Conservation (phyloP, 495 filamentous ascomycete genomes). For the Neurospora intermedia region DNA sequence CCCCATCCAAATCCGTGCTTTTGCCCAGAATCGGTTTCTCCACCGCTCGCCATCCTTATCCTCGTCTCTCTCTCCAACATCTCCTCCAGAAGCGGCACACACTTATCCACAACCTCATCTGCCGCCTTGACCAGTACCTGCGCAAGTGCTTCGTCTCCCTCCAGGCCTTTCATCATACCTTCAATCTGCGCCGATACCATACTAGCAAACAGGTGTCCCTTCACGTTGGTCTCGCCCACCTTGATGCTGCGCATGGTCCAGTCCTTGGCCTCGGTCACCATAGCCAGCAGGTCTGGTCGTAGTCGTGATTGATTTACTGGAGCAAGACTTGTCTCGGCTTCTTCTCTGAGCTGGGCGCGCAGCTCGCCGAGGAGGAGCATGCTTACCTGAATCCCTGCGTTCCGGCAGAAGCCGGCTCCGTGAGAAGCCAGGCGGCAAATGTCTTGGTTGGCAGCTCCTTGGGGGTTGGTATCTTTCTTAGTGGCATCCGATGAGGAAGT, state of each 20-base stretch:
- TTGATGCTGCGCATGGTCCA: constrained; percentile 34
- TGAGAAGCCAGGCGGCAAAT: constrained; percentile 26
- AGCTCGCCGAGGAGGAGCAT: constrained; percentile 40
- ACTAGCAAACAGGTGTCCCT: constrained; percentile 37
- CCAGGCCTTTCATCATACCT: constrained; percentile 26
- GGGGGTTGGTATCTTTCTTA: constrained; percentile 14
- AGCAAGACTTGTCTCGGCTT: constrained; percentile 16
- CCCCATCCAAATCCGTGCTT: neutral
- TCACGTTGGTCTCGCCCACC: constrained; percentile 47
- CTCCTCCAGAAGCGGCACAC: constrained; percentile 34
- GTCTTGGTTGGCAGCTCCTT: neutral
- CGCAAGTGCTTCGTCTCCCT: constrained; percentile 19
- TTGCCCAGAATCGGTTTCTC: neutral
- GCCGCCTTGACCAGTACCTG: constrained; percentile 25
- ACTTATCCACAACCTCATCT: constrained; percentile 21
- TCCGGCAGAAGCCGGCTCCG: constrained; percentile 33
- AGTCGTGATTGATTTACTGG: constrained; percentile 10
- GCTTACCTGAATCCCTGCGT: constrained; percentile 26
- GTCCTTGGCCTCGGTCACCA: constrained; percentile 34
- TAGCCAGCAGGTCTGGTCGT: constrained; percentile 36
- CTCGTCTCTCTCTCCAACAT: constrained; percentile 3
- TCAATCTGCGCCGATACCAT: constrained; percentile 36
- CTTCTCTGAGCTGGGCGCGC: constrained; percentile 37
- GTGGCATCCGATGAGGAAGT: neutral
- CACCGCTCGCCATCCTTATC: neutral